Percentiles rank a stretch among this genome's conserved stretches.
phyloP scores from a whole-genome alignment of 495 filamentous ascomycete species.

The Chaetomium fimeti region DNA sequence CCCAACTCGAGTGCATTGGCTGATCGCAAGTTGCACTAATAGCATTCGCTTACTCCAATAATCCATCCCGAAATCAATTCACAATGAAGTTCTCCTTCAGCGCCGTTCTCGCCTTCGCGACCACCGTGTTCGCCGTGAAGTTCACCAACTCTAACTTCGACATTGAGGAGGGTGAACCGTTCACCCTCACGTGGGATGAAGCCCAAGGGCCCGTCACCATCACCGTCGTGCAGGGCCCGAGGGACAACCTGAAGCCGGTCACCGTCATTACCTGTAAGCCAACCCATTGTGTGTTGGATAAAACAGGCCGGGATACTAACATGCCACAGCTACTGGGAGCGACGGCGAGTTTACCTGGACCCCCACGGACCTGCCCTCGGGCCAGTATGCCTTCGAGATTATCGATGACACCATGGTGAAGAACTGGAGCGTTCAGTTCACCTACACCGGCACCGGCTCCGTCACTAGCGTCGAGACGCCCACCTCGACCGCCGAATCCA shows the following conservation, averaged over 20 bases:
- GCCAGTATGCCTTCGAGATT: slow-evolving; percentile 48
- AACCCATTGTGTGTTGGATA: background rate
- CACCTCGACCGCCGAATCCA: slow-evolving; percentile 29
- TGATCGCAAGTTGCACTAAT: background rate
- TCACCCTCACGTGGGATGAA: slow-evolving; percentile 44
- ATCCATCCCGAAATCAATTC: slow-evolving; percentile 18
- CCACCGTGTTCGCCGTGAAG: slow-evolving; percentile 38
- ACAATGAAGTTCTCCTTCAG: slow-evolving; percentile 48
- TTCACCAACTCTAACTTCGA: slow-evolving; percentile 46
- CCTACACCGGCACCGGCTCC: slow-evolving; percentile 32
- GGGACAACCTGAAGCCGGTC: slow-evolving; percentile 38
- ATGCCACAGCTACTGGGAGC: slow-evolving; percentile 32
- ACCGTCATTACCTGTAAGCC: slow-evolving; percentile 36
- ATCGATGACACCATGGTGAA: slow-evolving; percentile 29
- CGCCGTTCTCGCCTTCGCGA: slow-evolving; percentile 40
- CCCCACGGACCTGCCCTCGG: slow-evolving; percentile 36
- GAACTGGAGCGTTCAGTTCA: slow-evolving; percentile 48
- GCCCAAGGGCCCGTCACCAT: slow-evolving; percentile 43
- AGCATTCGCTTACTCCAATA: slow-evolving; percentile 16
- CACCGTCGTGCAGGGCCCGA: slow-evolving; percentile 38
- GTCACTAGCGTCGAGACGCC: slow-evolving; percentile 21
- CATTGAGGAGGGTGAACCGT: slow-evolving; percentile 40
- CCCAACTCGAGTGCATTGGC: background rate
- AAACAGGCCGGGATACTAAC: slow-evolving; percentile 16
- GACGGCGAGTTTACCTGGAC: slow-evolving; percentile 39